Percentiles rank a stretch among this genome's conserved stretches.
Conservation (phyloP, 441 rosid species). For the Mallotus japonicus region DNA sequence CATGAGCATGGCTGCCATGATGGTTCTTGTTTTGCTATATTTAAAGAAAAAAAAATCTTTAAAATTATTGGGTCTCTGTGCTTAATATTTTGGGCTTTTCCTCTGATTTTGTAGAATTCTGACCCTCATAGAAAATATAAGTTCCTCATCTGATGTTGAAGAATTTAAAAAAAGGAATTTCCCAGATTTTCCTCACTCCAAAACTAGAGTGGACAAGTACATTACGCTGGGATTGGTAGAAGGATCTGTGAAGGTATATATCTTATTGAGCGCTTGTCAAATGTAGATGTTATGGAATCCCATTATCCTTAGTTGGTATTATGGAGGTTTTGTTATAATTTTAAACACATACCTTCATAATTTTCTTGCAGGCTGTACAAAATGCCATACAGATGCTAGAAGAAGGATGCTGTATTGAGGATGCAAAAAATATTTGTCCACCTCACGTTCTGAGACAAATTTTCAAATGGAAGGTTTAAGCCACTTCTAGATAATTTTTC, state of each 20-base stretch:
- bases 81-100: background rate
- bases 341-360: background rate
- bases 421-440: slow-evolving; percentile 55
- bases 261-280: slow-evolving; percentile 7
- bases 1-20: slow-evolving; percentile 1
- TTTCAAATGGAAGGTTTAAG: slow-evolving; percentile 57
- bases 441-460: slow-evolving; percentile 45
- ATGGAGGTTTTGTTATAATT: background rate
- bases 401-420: slow-evolving; percentile 44
- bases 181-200: slow-evolving; percentile 27
- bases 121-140: slow-evolving; percentile 39
- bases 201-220: slow-evolving; percentile 33
- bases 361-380: slow-evolving; percentile 48
- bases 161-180: slow-evolving; percentile 34
- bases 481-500: background rate
- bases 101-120: slow-evolving; percentile 33
- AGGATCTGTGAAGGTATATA: slow-evolving; percentile 53
- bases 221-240: slow-evolving; percentile 58
- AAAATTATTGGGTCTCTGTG: background rate
- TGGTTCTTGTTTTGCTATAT: background rate
- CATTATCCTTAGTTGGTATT: background rate
- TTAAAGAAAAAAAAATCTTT: background rate
- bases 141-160: slow-evolving; percentile 34
- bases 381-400: slow-evolving; percentile 56
- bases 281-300: background rate